Percentiles rank a stretch among this genome's conserved stretches.
phyloP scores from a whole-genome alignment of 176 grass and related monocot genomes.

The Cenchrus fungigraminus region DNA sequence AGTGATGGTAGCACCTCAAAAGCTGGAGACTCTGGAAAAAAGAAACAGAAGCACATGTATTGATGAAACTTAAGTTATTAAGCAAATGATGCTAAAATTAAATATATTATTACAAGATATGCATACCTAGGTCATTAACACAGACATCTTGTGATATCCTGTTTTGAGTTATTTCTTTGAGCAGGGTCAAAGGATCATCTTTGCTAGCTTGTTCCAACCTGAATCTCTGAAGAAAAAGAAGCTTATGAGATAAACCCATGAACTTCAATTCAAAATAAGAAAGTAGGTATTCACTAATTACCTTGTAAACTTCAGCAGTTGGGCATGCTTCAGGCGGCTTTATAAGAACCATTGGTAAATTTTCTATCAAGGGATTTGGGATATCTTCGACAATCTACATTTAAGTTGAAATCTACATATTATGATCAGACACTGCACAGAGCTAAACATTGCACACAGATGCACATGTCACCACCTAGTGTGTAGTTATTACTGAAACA shows the following conservation, averaged over 20 bases:
- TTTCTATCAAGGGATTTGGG: conserved; percentile 49
- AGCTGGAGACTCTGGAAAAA: conserved; percentile 79
- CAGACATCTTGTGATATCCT: conserved; percentile 93
- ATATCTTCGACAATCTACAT: conserved; percentile 92
- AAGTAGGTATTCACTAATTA: conserved; percentile 35
- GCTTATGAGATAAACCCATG: conserved; percentile 28
- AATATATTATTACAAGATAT: conserved; percentile 15
- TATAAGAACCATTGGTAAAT: conserved; percentile 88
- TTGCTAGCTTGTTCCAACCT: conserved; percentile 72
- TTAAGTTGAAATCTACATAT: conserved; percentile 18
- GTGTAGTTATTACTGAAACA: conserved; percentile 5
- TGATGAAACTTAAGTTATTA: conserved; percentile 17
- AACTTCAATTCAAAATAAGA: conserved; percentile 4
- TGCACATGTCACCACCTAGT: conserved; percentile 21
- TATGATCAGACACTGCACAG: conserved; percentile 21
- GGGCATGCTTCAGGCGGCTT: conserved; percentile 94
- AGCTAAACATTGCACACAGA: conserved; percentile 19
- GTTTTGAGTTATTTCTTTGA: conserved; percentile 71
- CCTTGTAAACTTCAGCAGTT: conserved; percentile 98
- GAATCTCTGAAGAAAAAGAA: conserved; percentile 58
- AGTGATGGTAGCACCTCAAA: conserved; percentile 94
- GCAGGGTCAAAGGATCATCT: conserved; percentile 73
- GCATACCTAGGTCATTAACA: conserved; percentile 90
- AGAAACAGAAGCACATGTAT: background rate
- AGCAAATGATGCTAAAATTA: conserved; percentile 21